Evolutionary conservation across 2,329 filamentous ascomycete genomes (phyloP), one percentile per base, ranked within the genome.

Genomic region (Trichoderma koningii): DNA sequence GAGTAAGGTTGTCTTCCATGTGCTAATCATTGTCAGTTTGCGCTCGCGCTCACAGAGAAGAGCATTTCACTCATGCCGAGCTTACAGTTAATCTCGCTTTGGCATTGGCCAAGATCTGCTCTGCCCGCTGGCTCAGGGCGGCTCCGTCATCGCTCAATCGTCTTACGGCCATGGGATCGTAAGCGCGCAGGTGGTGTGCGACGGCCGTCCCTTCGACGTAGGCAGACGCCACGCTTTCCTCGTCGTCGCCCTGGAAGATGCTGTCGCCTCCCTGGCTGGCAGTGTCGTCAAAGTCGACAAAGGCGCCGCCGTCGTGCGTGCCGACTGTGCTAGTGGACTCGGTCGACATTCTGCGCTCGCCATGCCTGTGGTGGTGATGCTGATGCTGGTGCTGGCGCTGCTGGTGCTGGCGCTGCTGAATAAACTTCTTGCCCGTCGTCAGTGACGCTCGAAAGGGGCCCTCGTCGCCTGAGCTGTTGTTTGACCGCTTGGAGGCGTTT

Each of bases 31-130:
- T 23, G 17, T 66, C 55, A 66, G 63, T 64, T 10, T 19, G 6
- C 12, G 5, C 3, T 50, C 41, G 28, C 10, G 34, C 14, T 45
- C 30, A 41, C 34, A 26, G 12, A 14, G 5, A n/a, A 50, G 28
- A 38, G n/a, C 44, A 45, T 64, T 55, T 21, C 2, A n/a, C 5
- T 42, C 17, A 56, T 51, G 42, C 44, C 7, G 34, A 48, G 48
- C 91, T 76, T 82, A 96, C 92, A 73, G 91, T 95, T 67, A 98
- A 82, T 70, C 93, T 85, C 75, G 88, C 89, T 79, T 97, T 97
- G 38, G 94, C 94, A 77, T 96, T 97, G 64, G 93, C 92, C 63
- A 98, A 82, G 73, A 97, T 97, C 73, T 93, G 83, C 74, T 97
- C 93, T 1, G 93, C 93, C 71, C 92, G 87, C 70, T 89, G 88